phyloP scores from a whole-genome alignment of 148 eudicot species.

The Camellia lanceoleosa region DNA sequence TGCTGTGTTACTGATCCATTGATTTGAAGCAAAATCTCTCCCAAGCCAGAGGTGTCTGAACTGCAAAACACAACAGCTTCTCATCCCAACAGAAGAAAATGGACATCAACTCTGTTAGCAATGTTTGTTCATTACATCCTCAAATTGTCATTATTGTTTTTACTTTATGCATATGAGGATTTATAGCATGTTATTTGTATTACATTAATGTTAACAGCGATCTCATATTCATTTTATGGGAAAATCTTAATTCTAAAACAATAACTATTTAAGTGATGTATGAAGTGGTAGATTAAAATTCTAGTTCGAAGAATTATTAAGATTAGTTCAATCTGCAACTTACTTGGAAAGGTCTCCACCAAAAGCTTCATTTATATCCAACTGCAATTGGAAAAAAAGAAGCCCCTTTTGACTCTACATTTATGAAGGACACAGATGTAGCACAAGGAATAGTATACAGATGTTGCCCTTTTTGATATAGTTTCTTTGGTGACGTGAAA shows the following conservation, averaged over 20 bases:
- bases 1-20: slow-evolving; percentile 42
- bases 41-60: slow-evolving; percentile 60
- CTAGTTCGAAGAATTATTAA: background rate
- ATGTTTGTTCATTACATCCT: slow-evolving; percentile 16
- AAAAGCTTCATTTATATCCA: no score
- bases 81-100: slow-evolving; percentile 11
- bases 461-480: no score
- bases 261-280: background rate
- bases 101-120: background rate
- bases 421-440: no score
- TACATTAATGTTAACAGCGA: background rate
- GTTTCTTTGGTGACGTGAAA: no score
- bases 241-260: background rate
- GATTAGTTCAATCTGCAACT: background rate
- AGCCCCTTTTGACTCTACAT: no score
- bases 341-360: no score
- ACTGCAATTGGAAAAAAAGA: no score
- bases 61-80: slow-evolving; percentile 15
- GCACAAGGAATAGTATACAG: no score
- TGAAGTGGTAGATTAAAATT: background rate
- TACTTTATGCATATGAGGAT: background rate
- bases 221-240: background rate
- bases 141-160: background rate
- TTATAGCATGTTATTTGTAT: slow-evolving; percentile 6
- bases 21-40: slow-evolving; percentile 53